Base-by-base conservation (phyloP, 1,284 basidiomycete species). In the Trametes pubescens region DNA sequence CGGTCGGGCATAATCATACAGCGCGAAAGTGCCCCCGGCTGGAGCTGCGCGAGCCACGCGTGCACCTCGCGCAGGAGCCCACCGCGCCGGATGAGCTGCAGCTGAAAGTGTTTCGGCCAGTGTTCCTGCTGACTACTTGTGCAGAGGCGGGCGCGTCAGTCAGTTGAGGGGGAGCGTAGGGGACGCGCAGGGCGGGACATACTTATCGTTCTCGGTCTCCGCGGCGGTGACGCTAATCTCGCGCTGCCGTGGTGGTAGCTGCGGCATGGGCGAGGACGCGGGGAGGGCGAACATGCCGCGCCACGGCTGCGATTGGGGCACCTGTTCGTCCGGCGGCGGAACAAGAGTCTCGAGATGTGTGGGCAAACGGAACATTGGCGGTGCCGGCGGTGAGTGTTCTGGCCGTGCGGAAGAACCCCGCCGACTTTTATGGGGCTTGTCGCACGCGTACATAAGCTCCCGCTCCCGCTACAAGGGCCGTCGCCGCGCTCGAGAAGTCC, bases 131-230 rank as follows among this genome's bases (percentile, higher is more conserved):
- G 73, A 68, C 79, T 80, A 71, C 69, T 71, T 74, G 69, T 59
- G 46, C 63, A 52, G 51, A 54, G 55, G 37, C 59, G 53, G 55
- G 34, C 59, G 53, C 47, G 59, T 64, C 32, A 67, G 29, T 32
- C 8, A 32, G 29, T 32, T 32, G 29, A 32, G 29, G 29, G 29
- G 8, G 29, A 32, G 65, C 51, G 57, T 14, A 29, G 1, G 29
- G 4, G 40, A 14, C 16, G 48, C 53, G 49, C 38, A 51, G 57
- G 53, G 46, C 49, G 47, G 38, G 26, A 81, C 84, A 73, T 80
- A 89, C 88, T 82, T 87, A 70, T 88, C 84, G 40, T 87, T 86
- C 71, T 88, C 86, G 40, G 85, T 87, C 77, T 89, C 87, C 47
- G 87, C 86, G 43, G 85, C 86, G 21, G 85, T 86, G 67, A 87